Evolutionary conservation across 768 basidiomycete species (phyloP), one percentile per base, ranked within the genome.

Genomic region (Lactarius evosmus): DNA sequence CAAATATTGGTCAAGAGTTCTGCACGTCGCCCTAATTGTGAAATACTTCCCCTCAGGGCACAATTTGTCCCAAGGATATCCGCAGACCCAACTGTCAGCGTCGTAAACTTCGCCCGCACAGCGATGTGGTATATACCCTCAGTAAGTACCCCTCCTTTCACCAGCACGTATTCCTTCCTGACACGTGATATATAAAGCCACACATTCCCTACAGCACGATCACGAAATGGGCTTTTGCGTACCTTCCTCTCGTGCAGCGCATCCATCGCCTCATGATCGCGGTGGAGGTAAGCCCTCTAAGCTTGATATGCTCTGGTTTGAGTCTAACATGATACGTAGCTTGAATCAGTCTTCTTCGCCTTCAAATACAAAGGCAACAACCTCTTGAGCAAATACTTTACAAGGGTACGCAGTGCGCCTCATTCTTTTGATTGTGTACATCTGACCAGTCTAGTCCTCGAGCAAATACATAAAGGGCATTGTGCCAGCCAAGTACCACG

Each of bases 41-140:
- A 32, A 14, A 16, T 25, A 5, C 38, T 14, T 46, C 12, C 29
- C 16, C 29, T 19, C 41, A 59, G 62, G n/a, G 17, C 57, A n/a
- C 86, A 88, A 68, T 79, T 85, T 49, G 69, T 85, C 30, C 83
- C 84, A 16, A 69, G 76, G 61, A 83, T 85, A 63, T 74, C 83
- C 11, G 68, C 72, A 36, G 82, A 85, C 66, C 75, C 78, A 8
- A 77, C 79, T 3, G 78, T 80, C 29, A 70, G 78, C 60, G 76
- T 87, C 29, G 74, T 81, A 58, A 83, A 88, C 69, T 84, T 87
- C 68, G 66, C 55, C 62, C 76, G 85, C 60, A 85, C 83, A 34
- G 82, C 83, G 27, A 80, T 82, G 66, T 86, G 85, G 84, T 82
- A 77, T 68, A 46, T 81, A 1, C 79, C 81, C 1, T 78, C 78